Evolutionary conservation across 305 asterid genomes (phyloP).

Genomic region (Fraxinus greggii): DNA sequence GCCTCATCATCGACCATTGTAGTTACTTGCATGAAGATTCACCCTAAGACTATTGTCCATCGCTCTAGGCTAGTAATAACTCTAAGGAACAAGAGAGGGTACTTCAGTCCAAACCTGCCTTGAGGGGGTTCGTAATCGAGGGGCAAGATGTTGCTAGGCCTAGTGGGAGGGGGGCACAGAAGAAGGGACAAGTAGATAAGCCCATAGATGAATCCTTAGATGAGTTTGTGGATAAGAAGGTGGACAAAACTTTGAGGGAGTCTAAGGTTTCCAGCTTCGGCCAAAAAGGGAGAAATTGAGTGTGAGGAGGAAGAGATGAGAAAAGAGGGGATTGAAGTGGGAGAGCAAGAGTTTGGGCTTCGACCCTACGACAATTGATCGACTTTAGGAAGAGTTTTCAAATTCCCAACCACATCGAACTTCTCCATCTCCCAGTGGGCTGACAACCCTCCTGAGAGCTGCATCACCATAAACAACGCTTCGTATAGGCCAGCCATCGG

Average conservation of each 20-base stretch:
- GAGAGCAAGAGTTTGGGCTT: neutral
- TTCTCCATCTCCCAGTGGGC: neutral
- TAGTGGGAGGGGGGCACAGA: neutral
- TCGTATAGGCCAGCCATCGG: neutral
- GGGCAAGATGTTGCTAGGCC: neutral
- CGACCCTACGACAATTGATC: neutral
- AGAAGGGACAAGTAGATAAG: neutral
- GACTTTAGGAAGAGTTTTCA: neutral
- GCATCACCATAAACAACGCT: neutral
- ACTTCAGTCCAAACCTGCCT: neutral
- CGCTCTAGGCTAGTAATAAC: neutral
- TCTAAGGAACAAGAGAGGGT: neutral
- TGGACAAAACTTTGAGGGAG: neutral
- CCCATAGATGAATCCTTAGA: neutral
- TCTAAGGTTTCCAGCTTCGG: neutral
- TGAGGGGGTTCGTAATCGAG: neutral
- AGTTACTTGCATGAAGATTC: neutral
- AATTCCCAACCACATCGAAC: neutral
- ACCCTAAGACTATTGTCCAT: neutral
- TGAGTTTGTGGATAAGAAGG: neutral
- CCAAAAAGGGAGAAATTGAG: neutral
- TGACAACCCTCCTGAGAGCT: neutral
- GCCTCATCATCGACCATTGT: neutral
- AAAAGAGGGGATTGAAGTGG: neutral
- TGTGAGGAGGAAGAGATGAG: neutral